Base-by-base conservation (phyloP, 352 stramenopile species). In the Phytophthora ohioensis region DNA sequence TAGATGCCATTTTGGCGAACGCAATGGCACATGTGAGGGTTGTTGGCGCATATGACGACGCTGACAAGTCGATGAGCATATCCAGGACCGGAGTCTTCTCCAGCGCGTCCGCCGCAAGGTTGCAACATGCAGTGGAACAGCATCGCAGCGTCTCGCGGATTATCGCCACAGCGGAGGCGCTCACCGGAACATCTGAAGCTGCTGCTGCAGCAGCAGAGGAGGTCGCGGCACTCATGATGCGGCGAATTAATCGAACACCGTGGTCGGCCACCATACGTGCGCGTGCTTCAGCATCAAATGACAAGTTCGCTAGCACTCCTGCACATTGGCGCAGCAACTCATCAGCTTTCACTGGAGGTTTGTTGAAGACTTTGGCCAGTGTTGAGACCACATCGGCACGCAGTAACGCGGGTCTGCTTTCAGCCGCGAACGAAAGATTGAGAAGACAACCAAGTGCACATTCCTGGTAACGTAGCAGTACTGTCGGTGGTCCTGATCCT, bases 51-150 rank as follows among this genome's bases (percentile, higher is more conserved):
- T 94, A 82, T 7, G 85, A 80, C 10, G 71, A 76, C 11, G 61
- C 67, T 1, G 88, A 95, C 8, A 95, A 67, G 27, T 93, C 87
- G 42, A 94, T 92, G 48, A 95, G 76, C 84, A 93, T 93, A 7
- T 87, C 80, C 41, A 95, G 55, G 5, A 94, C 64, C 0, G 79
- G 80, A 1, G 87, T 92, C 46, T 87, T 91, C 68, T 93, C 82
- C 3, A 94, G 64, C 2, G 80, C 85, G 11, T 92, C 86, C 11
- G 75, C 72, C 0, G 85, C 88, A 10, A 95, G 62, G 57, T 95
- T 95, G 64, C 87, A 95, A 54, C 82, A 92, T 27, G 88, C 85
- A 0, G 78, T 92, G 4, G 88, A 79, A 59, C 86, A 94, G 64
- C 85, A 90, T 12, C 90, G 76, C 30, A 93, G 64, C 13, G 84